A percentile compares a stretch with the other conserved stretches of the same genome.
Evolutionary conservation across 305 asterid species (phyloP).

Genomic region (Rubia peregrina): DNA sequence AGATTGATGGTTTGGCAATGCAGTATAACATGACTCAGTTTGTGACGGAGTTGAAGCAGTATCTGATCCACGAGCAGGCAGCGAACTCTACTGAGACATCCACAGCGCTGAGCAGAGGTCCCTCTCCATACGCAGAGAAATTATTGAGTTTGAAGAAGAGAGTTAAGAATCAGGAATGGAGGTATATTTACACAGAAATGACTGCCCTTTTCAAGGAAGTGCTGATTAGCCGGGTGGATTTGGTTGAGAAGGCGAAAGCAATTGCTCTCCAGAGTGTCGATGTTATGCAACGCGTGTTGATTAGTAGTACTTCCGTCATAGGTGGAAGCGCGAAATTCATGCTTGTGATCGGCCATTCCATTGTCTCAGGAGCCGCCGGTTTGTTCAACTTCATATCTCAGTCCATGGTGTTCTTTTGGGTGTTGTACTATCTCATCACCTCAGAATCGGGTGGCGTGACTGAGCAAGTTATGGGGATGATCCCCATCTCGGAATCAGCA

Average conservation of each 20-base stretch:
- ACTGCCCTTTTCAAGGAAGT: constrained; percentile 62
- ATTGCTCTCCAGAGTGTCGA: constrained; percentile 74
- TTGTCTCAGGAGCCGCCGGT: constrained; percentile 91
- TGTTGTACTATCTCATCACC: constrained; percentile 73
- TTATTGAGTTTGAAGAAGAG: constrained; percentile 51
- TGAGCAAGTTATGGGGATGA: constrained; percentile 77
- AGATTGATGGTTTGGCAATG: constrained; percentile 70
- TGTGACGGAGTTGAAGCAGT: constrained; percentile 64
- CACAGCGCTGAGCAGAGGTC: constrained; percentile 38
- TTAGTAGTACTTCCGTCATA: constrained; percentile 59
- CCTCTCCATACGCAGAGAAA: constrained; percentile 67
- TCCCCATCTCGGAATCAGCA: constrained; percentile 70
- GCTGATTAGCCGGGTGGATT: constrained; percentile 59
- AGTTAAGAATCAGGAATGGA: constrained; percentile 70
- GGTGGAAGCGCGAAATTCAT: constrained; percentile 72
- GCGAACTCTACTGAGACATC: constrained; percentile 46
- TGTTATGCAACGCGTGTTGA: constrained; percentile 62
- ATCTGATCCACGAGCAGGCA: constrained; percentile 36
- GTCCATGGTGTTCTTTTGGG: constrained; percentile 83
- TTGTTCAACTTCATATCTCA: constrained; percentile 73
- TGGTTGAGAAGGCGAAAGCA: constrained; percentile 82
- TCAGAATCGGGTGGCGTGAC: constrained; percentile 96
- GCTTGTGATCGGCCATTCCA: constrained; percentile 54
- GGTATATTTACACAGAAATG: constrained; percentile 57
- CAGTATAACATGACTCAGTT: constrained; percentile 88